Evolutionary conservation across 2,329 filamentous ascomycete genomes (phyloP), one percentile per base, ranked within the genome.

Genomic region (Ramularia collo-cygni): DNA sequence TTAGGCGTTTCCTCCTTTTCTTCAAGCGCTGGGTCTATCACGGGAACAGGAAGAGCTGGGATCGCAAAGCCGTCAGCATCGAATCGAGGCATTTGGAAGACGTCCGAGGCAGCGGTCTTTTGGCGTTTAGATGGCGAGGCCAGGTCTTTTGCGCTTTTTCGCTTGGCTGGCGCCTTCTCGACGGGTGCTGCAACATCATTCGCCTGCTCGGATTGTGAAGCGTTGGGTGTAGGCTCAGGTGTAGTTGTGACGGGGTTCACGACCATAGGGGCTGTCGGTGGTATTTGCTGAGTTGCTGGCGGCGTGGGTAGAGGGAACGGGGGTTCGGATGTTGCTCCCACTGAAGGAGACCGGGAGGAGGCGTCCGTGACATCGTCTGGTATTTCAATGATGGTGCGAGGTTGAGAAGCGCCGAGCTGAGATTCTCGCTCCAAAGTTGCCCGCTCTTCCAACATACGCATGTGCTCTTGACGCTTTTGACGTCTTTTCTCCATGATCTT

Each of bases 41-140:
- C 16, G 12, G 31, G 57, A 7, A 15, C 19, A 44, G 53, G 46
- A 14, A 58, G 38, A 10, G 53, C 54, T 7, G 64, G 64, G 8
- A 67, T 66, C 4, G 54, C 57, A 42, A 67, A 68, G 12, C 64
- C 65, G 38, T 68, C 65, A 6, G 58, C 59, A 43, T 68, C 65
- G 28, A 56, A 54, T 15, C 63, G 63, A 16, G 19, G 34, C 28
- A 26, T 38, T 30, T 14, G 31, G 32, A 21, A 32, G 36, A 35
- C 14, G 26, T 40, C 37, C 19, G 48, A 24, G 10, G 24, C 42
- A 8, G 32, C 26, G 4, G 41, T 42, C 12, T 47, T 43, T 18
- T 38, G 46, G 30, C 44, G 50, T 43, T 55, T 59, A 29, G 44
- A 41, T 8, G 38, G 42, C 6, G 9, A 18, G 41, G 17, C 38